These are phyloP conservation scores for Haplographium delicatum DNA, from an alignment of 495 filamentous ascomycete species.

Conservation along the genomic window DNA sequence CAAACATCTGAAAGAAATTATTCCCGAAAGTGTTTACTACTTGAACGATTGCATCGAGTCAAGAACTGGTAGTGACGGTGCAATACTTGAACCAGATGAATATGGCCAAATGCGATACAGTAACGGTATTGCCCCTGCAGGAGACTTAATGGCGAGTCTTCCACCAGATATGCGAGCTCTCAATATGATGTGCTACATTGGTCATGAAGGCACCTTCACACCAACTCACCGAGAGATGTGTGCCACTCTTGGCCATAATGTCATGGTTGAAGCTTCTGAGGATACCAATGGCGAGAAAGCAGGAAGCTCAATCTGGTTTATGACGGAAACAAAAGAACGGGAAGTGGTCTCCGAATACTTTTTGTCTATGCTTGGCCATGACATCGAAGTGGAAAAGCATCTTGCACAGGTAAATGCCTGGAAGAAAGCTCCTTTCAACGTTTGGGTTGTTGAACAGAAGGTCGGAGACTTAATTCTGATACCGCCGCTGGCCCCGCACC, in stretches of 20 bases:
- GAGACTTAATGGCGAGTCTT: slow-evolving; percentile 93
- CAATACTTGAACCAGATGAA: slow-evolving; percentile 37
- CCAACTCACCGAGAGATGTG: slow-evolving; percentile 98
- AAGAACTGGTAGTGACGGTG: slow-evolving; percentile 38
- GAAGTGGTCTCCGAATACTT: slow-evolving; percentile 87
- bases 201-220: slow-evolving; percentile 96
- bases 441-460: slow-evolving; percentile 87
- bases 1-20: slow-evolving; percentile 64
- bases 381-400: slow-evolving; percentile 93
- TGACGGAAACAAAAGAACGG: slow-evolving; percentile 90
- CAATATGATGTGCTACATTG: slow-evolving; percentile 98
- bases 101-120: slow-evolving; percentile 32
- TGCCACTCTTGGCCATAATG: slow-evolving; percentile 88
- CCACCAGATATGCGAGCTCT: slow-evolving; percentile 79
- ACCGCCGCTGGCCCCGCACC: slow-evolving; percentile 93
- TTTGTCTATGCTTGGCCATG: slow-evolving; percentile 82
- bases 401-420: slow-evolving; percentile 92
- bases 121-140: slow-evolving; percentile 54
- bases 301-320: slow-evolving; percentile 94
- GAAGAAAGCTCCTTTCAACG: slow-evolving; percentile 86
- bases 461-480: slow-evolving; percentile 94
- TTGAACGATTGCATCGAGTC: slow-evolving; percentile 70
- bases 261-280: slow-evolving; percentile 90
- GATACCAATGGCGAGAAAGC: slow-evolving; percentile 64
- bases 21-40: slow-evolving; percentile 79